A percentile compares a stretch with the other conserved stretches of the same genome.
Conservation (phyloP, 192 early-diverging fungal genomes). For the Phycomyces nitens region DNA sequence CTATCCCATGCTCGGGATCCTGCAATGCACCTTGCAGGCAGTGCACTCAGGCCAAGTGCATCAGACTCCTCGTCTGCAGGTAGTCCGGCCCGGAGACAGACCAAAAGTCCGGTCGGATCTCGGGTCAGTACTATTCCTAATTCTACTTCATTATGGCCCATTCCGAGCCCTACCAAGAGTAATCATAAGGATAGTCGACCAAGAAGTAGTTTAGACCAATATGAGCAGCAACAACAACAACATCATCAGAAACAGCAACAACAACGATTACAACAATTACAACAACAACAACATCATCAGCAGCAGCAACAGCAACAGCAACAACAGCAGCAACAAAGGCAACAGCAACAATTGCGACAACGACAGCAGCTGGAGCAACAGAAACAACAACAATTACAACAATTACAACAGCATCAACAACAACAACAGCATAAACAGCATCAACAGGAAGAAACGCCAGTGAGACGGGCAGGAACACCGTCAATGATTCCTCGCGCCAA, state of each 20-base stretch:
- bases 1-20: constrained; percentile 8
- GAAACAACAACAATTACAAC: not conserved
- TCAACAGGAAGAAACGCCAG: not conserved
- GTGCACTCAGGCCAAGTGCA: constrained; percentile 10
- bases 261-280: constrained; percentile 12
- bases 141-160: not conserved
- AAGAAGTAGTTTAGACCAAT: constrained; percentile 23
- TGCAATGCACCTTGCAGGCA: not conserved
- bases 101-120: constrained; percentile 3
- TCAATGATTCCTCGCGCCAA: constrained; percentile 39
- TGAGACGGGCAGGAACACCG: constrained; percentile 22
- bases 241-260: constrained; percentile 9
- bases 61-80: constrained; percentile 9
- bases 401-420: not conserved
- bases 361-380: not conserved
- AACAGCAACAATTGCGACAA: not conserved
- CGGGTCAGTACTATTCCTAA: constrained; percentile 2
- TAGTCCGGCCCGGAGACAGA: constrained; percentile 6
- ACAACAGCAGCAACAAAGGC: not conserved
- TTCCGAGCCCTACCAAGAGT: constrained; percentile 7
- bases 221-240: no score
- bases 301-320: no score
- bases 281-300: not conserved
- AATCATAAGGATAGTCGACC: constrained; percentile 16
- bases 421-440: not conserved